These are phyloP conservation scores for Trypanosoma scelopori DNA, from an alignment of 208 protist genomes.

Conservation along the genomic window DNA sequence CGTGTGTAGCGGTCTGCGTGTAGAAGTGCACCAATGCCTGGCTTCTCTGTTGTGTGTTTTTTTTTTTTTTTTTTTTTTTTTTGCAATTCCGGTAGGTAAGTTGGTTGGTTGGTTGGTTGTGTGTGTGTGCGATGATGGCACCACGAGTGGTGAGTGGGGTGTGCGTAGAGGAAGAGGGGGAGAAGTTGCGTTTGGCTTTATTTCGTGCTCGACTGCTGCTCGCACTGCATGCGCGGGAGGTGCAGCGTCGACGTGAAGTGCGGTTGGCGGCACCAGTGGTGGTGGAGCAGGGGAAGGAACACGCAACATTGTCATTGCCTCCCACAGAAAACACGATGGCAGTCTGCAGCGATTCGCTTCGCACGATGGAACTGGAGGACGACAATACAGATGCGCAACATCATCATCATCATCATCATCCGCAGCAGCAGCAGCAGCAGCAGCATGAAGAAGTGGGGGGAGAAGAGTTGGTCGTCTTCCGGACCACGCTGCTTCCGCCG, in stretches of 20 bases:
- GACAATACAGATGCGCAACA: background rate
- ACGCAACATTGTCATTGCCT: too few species aligned
- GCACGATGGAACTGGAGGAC: slow-evolving; percentile 6
- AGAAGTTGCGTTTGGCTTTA: slow-evolving; percentile 3
- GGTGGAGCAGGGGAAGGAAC: too few species aligned
- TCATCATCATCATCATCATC: background rate
- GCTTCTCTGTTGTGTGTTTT: background rate
- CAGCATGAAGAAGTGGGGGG: slow-evolving; percentile 3
- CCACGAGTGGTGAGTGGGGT: background rate
- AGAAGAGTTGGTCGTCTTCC: background rate
- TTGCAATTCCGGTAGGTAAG: too few species aligned
- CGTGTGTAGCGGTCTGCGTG: too few species aligned
- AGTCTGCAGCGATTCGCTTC: background rate
- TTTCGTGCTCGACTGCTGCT: slow-evolving; percentile 1
- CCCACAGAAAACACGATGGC: background rate
- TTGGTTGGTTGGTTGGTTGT: too few species aligned
- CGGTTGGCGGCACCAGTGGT: too few species aligned
- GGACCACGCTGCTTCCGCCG: slow-evolving; percentile 7
- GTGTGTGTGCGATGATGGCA: slow-evolving; percentile 17
- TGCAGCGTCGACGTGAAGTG: too few species aligned
- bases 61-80: too few species aligned
- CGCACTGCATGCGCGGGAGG: background rate
- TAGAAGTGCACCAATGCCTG: too few species aligned
- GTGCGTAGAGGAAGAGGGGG: background rate
- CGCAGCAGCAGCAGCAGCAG: background rate